Evolutionary conservation across 1,284 basidiomycete genomes (phyloP), one percentile per base, ranked within the genome.

Genomic region (Microbotryomycetes sp.): DNA sequence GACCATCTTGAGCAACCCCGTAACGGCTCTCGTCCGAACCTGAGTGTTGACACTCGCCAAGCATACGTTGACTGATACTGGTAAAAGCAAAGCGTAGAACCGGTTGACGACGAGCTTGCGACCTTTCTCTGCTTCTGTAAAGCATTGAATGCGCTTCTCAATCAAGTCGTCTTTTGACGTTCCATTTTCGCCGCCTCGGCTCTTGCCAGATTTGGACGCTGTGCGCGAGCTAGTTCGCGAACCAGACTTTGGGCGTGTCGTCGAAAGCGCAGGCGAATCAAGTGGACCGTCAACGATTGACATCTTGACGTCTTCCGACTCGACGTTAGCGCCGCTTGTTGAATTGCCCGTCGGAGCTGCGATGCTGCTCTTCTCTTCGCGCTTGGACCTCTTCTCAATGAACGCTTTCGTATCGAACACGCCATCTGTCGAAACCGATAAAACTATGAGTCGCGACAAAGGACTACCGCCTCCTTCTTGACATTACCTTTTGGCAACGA

Each of bases 61-160:
- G 75, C 94, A 97, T 7, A 97, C 92, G 71, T 97, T 92, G 59
- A 96, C 86, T 54, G 97, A 80, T 52, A 93, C 91, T 0, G 93
- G 93, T 1, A 94, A 84, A 70, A 91, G 84, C 21, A 92, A 79
- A 46, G 83, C 83, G 90, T 87, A 71, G 75, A 91, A 96, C 28
- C 85, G 82, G 28, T 82, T 83, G 56, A 93, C 84, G n/a, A 90
- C 61, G 31, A 62, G 62, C 46, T 66, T 61, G 26, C 72, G 68
- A 30, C 46, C 26, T 27, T 41, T 0, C 56, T 21, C 3, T 50
- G 18, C 9, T 5, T 79, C 81, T 11, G 86, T 24, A 81, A 96
- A 77, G 45, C 92, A 75, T 52, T 77, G 72, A 21, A 78, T 63
- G n/a, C 79, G 73, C 53, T 73, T 69, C 49, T 76, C 73, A 35